Percentiles rank a stretch among this genome's conserved stretches.
These are phyloP conservation scores for Wickerhamomyces rabaulensis DNA, from an alignment of 805 yeast species.

Conservation along the genomic window DNA sequence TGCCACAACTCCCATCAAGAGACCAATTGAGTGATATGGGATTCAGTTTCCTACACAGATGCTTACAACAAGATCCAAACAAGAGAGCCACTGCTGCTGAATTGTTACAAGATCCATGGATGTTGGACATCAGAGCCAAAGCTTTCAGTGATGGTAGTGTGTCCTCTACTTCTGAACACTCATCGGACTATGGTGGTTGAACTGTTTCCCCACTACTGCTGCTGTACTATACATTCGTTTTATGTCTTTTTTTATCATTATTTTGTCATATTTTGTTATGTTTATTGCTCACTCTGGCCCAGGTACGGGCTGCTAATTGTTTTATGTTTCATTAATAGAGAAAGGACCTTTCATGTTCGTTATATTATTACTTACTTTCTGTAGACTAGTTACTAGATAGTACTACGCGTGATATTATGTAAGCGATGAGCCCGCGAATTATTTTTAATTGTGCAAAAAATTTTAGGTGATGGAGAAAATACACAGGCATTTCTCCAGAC, in stretches of 20 bases:
- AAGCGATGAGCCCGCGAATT: constrained; percentile 7
- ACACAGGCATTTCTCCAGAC: not conserved
- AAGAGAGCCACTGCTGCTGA: constrained; percentile 82
- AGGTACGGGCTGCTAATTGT: not conserved
- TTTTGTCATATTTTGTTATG: not conserved
- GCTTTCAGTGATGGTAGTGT: constrained; percentile 50
- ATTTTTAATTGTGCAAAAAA: not conserved
- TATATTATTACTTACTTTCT: no score
- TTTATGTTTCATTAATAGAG: not conserved
- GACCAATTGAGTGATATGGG: constrained; percentile 80
- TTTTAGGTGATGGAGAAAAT: not conserved
- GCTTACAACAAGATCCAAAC: constrained; percentile 78
- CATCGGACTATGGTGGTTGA: constrained; percentile 17
- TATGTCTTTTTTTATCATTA: not conserved
- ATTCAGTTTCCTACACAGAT: constrained; percentile 59
- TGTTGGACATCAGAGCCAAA: constrained; percentile 59
- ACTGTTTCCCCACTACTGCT: not conserved
- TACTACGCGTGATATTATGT: constrained; percentile 1
- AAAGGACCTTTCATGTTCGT: not conserved
- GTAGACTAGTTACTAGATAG: no score
- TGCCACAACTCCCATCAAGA: constrained; percentile 75
- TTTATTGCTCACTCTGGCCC: not conserved
- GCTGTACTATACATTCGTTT: not conserved
- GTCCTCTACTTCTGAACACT: constrained; percentile 19
- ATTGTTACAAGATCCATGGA: constrained; percentile 86